Evolutionary conservation across 1,284 basidiomycete species (phyloP).

Genomic region (Sanghuangporus weigelae): DNA sequence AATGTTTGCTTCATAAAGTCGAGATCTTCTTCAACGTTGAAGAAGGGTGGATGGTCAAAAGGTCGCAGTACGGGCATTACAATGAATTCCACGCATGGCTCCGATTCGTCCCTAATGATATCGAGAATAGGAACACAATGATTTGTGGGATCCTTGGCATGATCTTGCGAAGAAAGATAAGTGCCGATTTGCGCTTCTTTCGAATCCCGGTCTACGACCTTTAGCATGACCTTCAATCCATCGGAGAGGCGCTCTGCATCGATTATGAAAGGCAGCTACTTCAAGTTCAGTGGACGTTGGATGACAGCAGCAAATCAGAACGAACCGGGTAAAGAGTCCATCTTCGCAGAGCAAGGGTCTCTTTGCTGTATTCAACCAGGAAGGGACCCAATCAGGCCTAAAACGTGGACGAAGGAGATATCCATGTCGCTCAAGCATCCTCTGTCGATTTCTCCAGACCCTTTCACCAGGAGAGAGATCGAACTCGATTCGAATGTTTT

Average conservation of each 20-base stretch:
- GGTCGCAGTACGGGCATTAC: slow-evolving; percentile 3
- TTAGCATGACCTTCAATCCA: slow-evolving; percentile 24
- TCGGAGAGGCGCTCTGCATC: slow-evolving; percentile 27
- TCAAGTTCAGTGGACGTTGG: too few species aligned
- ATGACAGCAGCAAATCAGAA: background rate
- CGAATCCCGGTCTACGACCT: slow-evolving; percentile 18
- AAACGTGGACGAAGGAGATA: slow-evolving; percentile 1
- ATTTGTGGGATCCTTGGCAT: background rate
- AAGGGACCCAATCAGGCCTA: slow-evolving; percentile 19
- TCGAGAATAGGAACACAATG: background rate
- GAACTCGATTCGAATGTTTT: background rate
- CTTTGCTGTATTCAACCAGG: slow-evolving; percentile 19
- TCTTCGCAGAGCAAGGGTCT: slow-evolving; percentile 21
- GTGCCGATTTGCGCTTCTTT: slow-evolving; percentile 22
- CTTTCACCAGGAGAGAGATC: background rate
- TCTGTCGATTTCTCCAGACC: slow-evolving; percentile 1
- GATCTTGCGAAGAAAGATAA: slow-evolving; percentile 16
- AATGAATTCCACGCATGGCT: background rate
- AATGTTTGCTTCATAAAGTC: slow-evolving; percentile 9
- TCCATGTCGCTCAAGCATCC: background rate
- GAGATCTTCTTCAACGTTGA: slow-evolving; percentile 4
- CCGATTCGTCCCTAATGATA: background rate
- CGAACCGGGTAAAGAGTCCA: background rate
- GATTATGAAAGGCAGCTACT: slow-evolving; percentile 8
- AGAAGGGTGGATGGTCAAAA: slow-evolving; percentile 6